phyloP scores from a whole-genome alignment of 2,329 filamentous ascomycete genomes.

The Paraconiothyrium brasiliense region DNA sequence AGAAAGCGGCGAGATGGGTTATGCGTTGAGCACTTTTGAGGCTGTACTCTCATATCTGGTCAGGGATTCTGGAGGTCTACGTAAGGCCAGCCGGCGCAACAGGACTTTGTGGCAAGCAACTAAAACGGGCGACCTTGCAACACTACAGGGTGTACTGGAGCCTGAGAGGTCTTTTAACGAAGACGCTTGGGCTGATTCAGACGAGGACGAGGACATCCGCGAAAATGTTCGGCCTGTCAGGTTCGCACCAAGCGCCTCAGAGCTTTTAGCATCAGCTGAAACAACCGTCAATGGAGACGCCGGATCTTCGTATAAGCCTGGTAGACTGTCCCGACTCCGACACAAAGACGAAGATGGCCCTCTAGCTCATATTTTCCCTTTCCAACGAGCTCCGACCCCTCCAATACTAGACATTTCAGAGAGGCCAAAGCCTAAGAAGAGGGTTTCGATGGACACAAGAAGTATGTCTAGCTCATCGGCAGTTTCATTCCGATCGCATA shows the following conservation, averaged over 20 bases:
- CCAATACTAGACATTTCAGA: slow-evolving; percentile 48
- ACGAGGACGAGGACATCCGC: slow-evolving; percentile 38
- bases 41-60: slow-evolving; percentile 89
- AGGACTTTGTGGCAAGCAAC: slow-evolving; percentile 87
- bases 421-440: slow-evolving; percentile 70
- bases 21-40: slow-evolving; percentile 94
- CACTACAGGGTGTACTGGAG: slow-evolving; percentile 82
- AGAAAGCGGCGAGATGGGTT: slow-evolving; percentile 94
- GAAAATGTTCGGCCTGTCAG: slow-evolving; percentile 39
- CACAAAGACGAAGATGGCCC: slow-evolving; percentile 48
- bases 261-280: slow-evolving; percentile 36
- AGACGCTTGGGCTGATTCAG: slow-evolving; percentile 35
- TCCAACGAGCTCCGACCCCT: slow-evolving; percentile 70
- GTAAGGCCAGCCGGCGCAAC: slow-evolving; percentile 87
- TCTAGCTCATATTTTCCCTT: slow-evolving; percentile 89
- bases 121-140: slow-evolving; percentile 77
- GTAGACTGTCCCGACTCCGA: slow-evolving; percentile 30
- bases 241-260: slow-evolving; percentile 43
- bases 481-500: slow-evolving; percentile 81
- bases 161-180: slow-evolving; percentile 62
- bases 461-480: slow-evolving; percentile 89
- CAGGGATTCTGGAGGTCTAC: slow-evolving; percentile 80
- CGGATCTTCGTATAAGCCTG: slow-evolving; percentile 29
- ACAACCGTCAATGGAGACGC: slow-evolving; percentile 43
- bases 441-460: slow-evolving; percentile 87